Base-by-base conservation (phyloP, 1,284 basidiomycete species). In the Mycosarcoma maydis region DNA sequence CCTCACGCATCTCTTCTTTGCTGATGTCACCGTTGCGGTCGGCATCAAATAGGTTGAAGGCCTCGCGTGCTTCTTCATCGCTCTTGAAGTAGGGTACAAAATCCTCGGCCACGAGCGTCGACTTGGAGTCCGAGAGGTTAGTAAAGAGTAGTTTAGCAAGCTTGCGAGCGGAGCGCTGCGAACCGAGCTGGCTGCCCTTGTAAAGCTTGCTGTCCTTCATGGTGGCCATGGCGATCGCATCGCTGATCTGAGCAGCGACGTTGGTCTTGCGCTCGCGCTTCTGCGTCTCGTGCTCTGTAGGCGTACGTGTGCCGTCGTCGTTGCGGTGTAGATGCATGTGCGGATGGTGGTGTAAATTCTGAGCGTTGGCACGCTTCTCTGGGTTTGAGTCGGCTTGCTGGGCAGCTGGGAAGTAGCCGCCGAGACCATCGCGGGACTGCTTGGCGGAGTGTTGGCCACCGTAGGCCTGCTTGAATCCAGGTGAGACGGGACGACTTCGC, bases 1-100 rank as follows among this genome's bases (percentile, higher is more conserved):
- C 90, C 76, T 91, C 89, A 38, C 91, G 87, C 90, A 92, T 92
- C 83, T 92, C 91, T 29, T 84, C 85, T 80, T 88, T 91, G 16
- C 85, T 86, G 54, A 92, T 90, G 73, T 92, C 90, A 9, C 90
- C 91, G 73, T 92, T 92, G 14, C 86, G 87, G 77, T 92, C 91
- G 76, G 90, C 90, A 79, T 92, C 91, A 65, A 92, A 92, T 6
- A 92, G 75, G 17, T 84, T 83, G 72, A 92, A 92, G 2, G 90
- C 91, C 23, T 86, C 77, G 68, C 89, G 87, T 24, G 91, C 91
- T 75, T 92, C 90, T 11, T 86, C 83, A 30, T 86, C 87, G 0
- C 86, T 86, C 45, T 85, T 86, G 82, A 92, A 92, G 80, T 91
- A 92, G 0, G 91, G 90, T 87, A 72, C 29, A 59, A 68, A 74